These are phyloP conservation scores for Pisolithus albus DNA, from an alignment of 768 basidiomycete species.

Conservation along the genomic window DNA sequence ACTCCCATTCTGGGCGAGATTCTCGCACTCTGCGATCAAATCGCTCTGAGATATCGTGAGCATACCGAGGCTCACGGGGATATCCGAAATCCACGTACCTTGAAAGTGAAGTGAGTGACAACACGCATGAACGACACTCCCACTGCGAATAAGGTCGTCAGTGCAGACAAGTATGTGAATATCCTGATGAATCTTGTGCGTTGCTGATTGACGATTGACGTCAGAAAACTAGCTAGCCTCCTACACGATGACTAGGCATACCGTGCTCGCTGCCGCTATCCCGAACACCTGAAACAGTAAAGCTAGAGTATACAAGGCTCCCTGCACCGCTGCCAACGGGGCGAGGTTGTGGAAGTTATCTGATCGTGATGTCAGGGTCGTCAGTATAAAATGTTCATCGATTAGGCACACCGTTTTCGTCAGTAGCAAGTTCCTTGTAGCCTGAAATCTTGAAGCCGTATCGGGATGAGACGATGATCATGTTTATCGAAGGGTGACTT, in stretches of 20 bases:
- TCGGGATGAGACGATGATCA: neutral
- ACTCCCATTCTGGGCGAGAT: conserved; percentile 29
- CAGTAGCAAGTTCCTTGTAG: conserved; percentile 48
- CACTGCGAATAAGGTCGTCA: conserved; percentile 42
- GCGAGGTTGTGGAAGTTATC: conserved; percentile 40
- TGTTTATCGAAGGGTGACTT: neutral
- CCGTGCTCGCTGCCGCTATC: conserved; percentile 41
- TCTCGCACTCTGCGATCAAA: conserved; percentile 50
- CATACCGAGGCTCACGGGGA: neutral
- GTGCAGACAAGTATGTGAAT: conserved; percentile 46
- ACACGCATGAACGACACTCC: conserved; percentile 49
- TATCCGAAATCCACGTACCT: conserved; percentile 35
- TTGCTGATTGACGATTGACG: conserved; percentile 35
- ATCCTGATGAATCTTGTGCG: conserved; percentile 44
- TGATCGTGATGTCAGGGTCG: conserved; percentile 20
- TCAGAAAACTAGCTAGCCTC: neutral
- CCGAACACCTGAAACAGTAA: conserved; percentile 52
- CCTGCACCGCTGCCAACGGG: conserved; percentile 52
- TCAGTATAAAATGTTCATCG: neutral
- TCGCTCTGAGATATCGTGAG: conserved; percentile 36
- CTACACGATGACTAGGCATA: conserved; percentile 27
- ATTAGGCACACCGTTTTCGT: conserved; percentile 39
- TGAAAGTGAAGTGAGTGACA: conserved; percentile 61
- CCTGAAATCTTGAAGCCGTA: conserved; percentile 44
- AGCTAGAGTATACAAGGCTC: conserved; percentile 46